Percentiles rank a stretch among this genome's conserved stretches.
Conservation (phyloP, 2,329 filamentous ascomycete genomes). For the Aspergillus sp. region DNA sequence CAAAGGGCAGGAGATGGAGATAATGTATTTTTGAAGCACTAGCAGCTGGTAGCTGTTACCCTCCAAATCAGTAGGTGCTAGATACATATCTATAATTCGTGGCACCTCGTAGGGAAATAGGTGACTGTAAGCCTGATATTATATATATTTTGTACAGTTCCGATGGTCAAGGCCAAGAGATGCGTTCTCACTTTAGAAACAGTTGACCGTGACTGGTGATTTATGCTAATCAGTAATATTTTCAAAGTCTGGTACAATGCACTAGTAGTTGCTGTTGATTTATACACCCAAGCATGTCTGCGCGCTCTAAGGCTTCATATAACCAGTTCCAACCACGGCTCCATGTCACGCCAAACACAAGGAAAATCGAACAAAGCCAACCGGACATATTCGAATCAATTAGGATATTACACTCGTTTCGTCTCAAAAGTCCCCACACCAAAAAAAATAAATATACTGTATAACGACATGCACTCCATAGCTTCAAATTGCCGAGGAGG, state of each 20-base stretch:
- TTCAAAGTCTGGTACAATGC: not conserved
- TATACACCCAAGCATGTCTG: conserved; percentile 1
- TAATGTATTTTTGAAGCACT: no score
- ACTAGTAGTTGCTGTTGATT: not conserved
- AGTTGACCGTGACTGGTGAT: not conserved
- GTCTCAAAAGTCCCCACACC: conserved; percentile 20
- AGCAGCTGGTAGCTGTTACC: no score
- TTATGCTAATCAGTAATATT: no score
- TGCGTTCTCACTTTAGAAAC: not conserved
- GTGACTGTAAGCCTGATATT: no score
- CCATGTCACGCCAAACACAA: conserved; percentile 9
- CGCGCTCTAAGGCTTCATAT: conserved; percentile 1
- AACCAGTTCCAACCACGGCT: not conserved
- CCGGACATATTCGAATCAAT: conserved; percentile 22
- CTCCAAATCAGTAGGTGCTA: not conserved
- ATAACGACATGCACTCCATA: conserved; percentile 34
- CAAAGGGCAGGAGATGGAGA: no score
- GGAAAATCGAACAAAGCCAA: conserved; percentile 5
- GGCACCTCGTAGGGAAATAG: no score
- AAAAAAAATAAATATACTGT: conserved; percentile 31
- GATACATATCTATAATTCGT: not conserved
- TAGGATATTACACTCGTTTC: conserved; percentile 35
- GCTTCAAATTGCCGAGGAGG: conserved; percentile 23
- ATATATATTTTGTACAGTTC: no score
- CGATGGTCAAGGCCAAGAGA: not conserved